phyloP scores from a whole-genome alignment of 768 basidiomycete species.

The Boletellus sp. region DNA sequence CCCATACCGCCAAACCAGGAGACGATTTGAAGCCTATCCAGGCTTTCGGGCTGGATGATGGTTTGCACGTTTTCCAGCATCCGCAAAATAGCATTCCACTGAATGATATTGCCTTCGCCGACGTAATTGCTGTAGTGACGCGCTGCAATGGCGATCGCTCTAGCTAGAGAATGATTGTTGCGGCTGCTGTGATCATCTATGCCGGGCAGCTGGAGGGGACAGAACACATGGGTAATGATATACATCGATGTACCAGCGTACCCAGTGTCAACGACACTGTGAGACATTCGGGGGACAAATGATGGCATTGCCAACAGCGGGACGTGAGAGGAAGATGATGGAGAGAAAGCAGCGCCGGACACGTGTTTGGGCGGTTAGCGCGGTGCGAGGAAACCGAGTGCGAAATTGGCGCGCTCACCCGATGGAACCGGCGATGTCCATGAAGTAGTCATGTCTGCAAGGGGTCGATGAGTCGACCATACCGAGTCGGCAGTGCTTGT shows the following conservation, averaged over 20 bases:
- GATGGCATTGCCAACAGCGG: no score
- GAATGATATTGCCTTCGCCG: no score
- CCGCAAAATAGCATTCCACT: neutral
- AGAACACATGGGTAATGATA: constrained; percentile 37
- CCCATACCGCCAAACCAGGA: neutral
- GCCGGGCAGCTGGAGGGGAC: constrained; percentile 1
- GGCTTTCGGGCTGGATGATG: neutral
- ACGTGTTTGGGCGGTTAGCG: no score
- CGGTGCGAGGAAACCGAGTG: no score
- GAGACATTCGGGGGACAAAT: constrained; percentile 1
- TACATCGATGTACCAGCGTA: constrained; percentile 16
- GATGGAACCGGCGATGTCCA: no score
- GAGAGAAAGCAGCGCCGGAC: no score
- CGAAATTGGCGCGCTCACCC: no score
- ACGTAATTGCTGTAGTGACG: neutral
- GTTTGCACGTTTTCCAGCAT: neutral
- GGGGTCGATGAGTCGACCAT: no score
- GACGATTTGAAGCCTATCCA: neutral
- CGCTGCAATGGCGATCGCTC: constrained; percentile 4
- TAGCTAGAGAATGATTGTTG: constrained; percentile 26
- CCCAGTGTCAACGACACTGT: neutral
- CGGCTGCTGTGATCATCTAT: neutral
- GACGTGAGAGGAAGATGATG: no score
- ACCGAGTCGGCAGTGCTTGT: no score
- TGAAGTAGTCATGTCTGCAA: no score